These are phyloP conservation scores for Rhodotorula sp. DNA, from an alignment of 1,284 basidiomycete species.

Conservation along the genomic window DNA sequence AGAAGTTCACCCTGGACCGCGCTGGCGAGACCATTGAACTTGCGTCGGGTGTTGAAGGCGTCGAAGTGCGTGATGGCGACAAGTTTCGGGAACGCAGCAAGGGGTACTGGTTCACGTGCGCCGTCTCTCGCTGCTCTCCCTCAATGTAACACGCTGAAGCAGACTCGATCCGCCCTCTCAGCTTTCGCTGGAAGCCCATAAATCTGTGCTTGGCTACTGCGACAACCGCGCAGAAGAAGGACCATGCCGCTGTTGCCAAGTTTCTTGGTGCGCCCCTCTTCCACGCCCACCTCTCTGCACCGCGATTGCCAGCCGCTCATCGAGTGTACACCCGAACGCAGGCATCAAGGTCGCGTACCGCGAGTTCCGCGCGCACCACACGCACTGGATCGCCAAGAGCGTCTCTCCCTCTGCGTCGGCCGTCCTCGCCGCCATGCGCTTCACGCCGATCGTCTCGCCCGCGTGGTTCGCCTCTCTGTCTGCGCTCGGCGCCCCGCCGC, in stretches of 20 bases:
- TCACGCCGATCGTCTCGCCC: constrained; percentile 8
- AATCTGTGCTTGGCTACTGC: constrained; percentile 16
- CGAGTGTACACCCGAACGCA: not conserved
- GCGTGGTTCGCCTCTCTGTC: constrained; percentile 3
- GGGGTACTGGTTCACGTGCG: constrained; percentile 19
- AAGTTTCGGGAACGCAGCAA: not conserved
- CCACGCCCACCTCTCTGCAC: not conserved
- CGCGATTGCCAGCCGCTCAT: no score
- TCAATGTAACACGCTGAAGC: not conserved
- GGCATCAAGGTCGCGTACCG: constrained; percentile 35
- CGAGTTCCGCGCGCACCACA: constrained; percentile 24
- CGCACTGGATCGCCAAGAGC: constrained; percentile 22
- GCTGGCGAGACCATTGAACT: not conserved
- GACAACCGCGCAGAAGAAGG: not conserved
- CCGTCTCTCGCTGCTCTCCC: not conserved
- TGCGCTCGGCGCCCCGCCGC: not conserved
- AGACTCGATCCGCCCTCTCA: not conserved
- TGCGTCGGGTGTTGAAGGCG: not conserved
- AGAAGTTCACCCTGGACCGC: constrained; percentile 1
- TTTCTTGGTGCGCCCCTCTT: constrained; percentile 7
- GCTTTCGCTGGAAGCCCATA: constrained; percentile 33
- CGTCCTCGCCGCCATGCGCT: constrained; percentile 17
- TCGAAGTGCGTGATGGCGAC: constrained; percentile 21
- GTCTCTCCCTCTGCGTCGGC: not conserved
- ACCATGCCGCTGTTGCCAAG: not conserved